These are phyloP conservation scores for Fusarium multiceps DNA, from an alignment of 2,329 filamentous ascomycete species.

Conservation along the genomic window DNA sequence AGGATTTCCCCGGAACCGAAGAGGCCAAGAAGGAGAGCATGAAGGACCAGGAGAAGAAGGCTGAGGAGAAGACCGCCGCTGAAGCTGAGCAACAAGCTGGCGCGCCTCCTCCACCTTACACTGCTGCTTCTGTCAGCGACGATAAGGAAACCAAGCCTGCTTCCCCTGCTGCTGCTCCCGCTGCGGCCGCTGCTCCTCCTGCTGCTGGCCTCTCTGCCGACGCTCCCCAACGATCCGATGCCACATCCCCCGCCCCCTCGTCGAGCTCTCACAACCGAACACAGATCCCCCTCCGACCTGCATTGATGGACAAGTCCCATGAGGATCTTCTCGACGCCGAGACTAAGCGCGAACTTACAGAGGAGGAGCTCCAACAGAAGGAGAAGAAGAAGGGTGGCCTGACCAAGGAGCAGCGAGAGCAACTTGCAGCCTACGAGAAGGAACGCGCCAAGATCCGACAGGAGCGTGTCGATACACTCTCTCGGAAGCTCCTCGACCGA, in stretches of 20 bases:
- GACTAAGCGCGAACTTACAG: slow-evolving; percentile 77
- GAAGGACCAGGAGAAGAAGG: slow-evolving; percentile 53
- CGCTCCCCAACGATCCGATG: slow-evolving; percentile 47
- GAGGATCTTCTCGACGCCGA: slow-evolving; percentile 66
- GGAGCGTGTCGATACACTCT: slow-evolving; percentile 87
- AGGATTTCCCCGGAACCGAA: slow-evolving; percentile 67
- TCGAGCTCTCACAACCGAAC: slow-evolving; percentile 57
- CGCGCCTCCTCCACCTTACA: slow-evolving; percentile 49
- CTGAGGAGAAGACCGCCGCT: slow-evolving; percentile 37
- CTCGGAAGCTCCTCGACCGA: slow-evolving; percentile 87
- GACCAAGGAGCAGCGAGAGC: slow-evolving; percentile 91
- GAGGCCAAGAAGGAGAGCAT: slow-evolving; percentile 68
- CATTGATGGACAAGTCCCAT: slow-evolving; percentile 84
- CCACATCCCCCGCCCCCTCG: slow-evolving; percentile 57
- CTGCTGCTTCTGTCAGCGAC: slow-evolving; percentile 55
- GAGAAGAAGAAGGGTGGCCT: slow-evolving; percentile 91
- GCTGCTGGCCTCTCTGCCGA: slow-evolving; percentile 34
- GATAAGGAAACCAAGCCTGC: slow-evolving; percentile 50
- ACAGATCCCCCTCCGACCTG: slow-evolving; percentile 80
- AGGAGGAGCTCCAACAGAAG: slow-evolving; percentile 55
- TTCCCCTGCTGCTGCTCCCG: slow-evolving; percentile 27
- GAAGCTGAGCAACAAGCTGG: slow-evolving; percentile 46
- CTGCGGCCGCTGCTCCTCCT: slow-evolving; percentile 18
- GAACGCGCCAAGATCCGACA: slow-evolving; percentile 87
- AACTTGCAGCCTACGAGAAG: slow-evolving; percentile 86